These are phyloP conservation scores for Darksidea phi DNA, from an alignment of 495 filamentous ascomycete genomes.

Conservation along the genomic window DNA sequence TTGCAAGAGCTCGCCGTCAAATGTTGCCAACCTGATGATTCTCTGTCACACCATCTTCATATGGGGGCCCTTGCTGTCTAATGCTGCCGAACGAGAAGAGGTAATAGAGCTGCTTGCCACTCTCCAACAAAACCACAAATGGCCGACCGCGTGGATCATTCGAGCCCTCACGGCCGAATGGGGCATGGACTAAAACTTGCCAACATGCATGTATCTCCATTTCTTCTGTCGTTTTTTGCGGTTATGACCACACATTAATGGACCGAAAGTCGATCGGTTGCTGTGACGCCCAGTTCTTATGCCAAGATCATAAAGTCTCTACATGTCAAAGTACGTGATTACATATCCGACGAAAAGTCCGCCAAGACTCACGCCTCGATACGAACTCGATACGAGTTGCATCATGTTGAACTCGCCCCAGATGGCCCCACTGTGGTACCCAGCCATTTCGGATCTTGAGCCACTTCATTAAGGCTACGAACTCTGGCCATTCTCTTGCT, in stretches of 20 bases:
- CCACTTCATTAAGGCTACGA: too few species aligned
- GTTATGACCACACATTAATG: background rate
- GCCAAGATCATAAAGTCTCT: too few species aligned
- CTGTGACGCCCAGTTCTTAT: too few species aligned
- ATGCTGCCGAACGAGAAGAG: background rate
- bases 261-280: too few species aligned
- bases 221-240: background rate
- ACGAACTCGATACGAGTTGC: too few species aligned
- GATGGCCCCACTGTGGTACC: too few species aligned
- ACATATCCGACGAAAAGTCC: too few species aligned
- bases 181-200: background rate
- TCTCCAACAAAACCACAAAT: slow-evolving; percentile 4
- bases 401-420: too few species aligned
- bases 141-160: slow-evolving; percentile 18
- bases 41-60: slow-evolving; percentile 22
- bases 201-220: background rate
- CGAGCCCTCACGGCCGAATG: slow-evolving; percentile 1
- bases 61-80: slow-evolving; percentile 9
- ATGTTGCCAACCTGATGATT: slow-evolving; percentile 2
- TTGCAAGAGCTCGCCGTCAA: slow-evolving; percentile 10
- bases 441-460: too few species aligned
- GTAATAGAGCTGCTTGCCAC: slow-evolving; percentile 4
- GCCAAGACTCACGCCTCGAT: too few species aligned
- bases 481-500: too few species aligned
- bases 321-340: too few species aligned